Evolutionary conservation across 2,329 filamentous ascomycete genomes (phyloP), one percentile per base, ranked within the genome.

Genomic region (Aspergillus udagawae): DNA sequence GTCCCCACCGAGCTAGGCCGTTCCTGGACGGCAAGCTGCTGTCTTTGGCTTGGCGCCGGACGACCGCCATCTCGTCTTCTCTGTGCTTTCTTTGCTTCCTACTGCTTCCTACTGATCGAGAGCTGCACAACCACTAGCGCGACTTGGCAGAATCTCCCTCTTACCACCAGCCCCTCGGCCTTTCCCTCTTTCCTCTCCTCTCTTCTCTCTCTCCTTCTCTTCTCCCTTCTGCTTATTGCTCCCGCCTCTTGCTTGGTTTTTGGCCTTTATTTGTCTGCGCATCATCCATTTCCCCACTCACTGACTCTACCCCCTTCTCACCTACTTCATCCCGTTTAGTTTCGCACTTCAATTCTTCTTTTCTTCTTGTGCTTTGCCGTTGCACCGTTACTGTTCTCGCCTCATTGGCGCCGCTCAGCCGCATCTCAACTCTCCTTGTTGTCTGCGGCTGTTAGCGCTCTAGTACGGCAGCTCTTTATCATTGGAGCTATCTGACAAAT

Each of bases 41-140:
- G 63, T 62, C 62, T 60, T 63, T 45, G 49, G 51, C 65, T 62
- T 65, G 59, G 62, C 63, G 63, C 63, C 62, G 64, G 63, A 62
- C 60, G 57, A 65, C 63, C 62, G 57, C 63, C 61, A 61, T 64
- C 60, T 63, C 57, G 61, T 52, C 59, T 62, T 65, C 67, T 65
- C 60, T 60, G 60, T 63, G 58, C 59, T 63, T 63, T 63, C 58
- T 57, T 58, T 55, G 49, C 28, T 59, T 59, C 63, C 60, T 60
- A 64, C 23, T 25, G 23, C 23, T 25, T n/a, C n/a, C n/a, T n/a
- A n/a, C 65, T 64, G 63, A 63, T 65, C 63, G 55, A 63, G 63
- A 69, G 67, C 63, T 71, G 58, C 69, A 65, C 68, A 70, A 70
- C 69, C 69, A 71, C 69, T 71, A 71, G 69, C 67, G 65, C 57